phyloP scores from a whole-genome alignment of 495 filamentous ascomycete species.

The Entonaema liquescens region DNA sequence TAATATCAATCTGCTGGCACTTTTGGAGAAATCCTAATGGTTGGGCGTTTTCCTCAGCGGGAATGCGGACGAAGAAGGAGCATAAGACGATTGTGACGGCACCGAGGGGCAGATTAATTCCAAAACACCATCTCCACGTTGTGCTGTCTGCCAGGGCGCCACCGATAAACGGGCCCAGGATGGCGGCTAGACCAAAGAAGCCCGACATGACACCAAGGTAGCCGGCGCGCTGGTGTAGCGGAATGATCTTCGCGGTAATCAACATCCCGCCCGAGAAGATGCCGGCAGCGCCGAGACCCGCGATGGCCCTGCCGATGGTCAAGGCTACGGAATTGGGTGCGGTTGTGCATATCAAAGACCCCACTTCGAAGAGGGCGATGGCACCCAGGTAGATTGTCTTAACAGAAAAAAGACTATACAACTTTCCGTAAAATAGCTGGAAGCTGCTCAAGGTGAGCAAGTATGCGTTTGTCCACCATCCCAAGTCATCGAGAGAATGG shows the following conservation, averaged over 20 bases:
- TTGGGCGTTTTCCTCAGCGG: too few species aligned
- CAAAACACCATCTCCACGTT: constrained; percentile 17
- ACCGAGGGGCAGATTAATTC: constrained; percentile 12
- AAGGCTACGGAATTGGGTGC: constrained; percentile 52
- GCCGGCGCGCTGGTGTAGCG: too few species aligned
- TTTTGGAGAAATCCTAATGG: too few species aligned
- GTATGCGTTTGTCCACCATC: constrained; percentile 60
- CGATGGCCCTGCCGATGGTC: constrained; percentile 56
- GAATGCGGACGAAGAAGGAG: too few species aligned
- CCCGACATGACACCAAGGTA: too few species aligned
- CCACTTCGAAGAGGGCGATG: constrained; percentile 57
- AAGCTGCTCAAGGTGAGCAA: constrained; percentile 57
- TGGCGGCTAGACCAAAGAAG: too few species aligned
- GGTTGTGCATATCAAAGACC: constrained; percentile 54
- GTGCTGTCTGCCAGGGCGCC: neutral
- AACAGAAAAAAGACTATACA: constrained; percentile 55
- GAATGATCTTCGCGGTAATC: constrained; percentile 12
- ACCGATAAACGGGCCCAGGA: too few species aligned
- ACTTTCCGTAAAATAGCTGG: constrained; percentile 55
- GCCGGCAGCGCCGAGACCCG: constrained; percentile 50
- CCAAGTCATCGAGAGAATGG: constrained; percentile 48
- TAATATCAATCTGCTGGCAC: too few species aligned
- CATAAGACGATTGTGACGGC: constrained; percentile 3
- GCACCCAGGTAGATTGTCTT: constrained; percentile 9
- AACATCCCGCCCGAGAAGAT: constrained; percentile 48